Evolutionary conservation across 1,284 basidiomycete species (phyloP), one percentile per base, ranked within the genome.

Genomic region (Xerocomus minutiporus): DNA sequence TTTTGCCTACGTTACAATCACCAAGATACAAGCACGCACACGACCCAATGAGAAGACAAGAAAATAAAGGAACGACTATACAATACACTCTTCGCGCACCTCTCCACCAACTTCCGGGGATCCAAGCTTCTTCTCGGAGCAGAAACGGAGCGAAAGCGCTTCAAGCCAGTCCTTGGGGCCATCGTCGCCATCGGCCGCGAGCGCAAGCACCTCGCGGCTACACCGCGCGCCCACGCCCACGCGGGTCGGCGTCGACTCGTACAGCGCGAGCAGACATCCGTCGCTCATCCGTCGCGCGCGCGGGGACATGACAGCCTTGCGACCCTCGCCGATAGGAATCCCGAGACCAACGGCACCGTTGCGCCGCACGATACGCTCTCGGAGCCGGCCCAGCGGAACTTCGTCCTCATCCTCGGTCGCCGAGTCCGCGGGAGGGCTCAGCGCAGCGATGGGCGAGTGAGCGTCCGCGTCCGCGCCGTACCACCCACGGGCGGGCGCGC

Each of bases 401-500:
- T 66, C 61, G 17, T 50, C 53, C 12, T 53, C 49, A 32, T 44
- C 57, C 9, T 51, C 56, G 25, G 47, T 52, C 25, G 44, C 35
- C 6, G 52, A 44, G 13, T 52, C 41, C 8, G n/a, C 35, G 7
- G 63, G 58, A 7, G 66, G 62, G 23, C 55, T 68, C 47, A 65
- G 55, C 13, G n/a, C 40, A 5, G 42, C 23, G 2, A 49, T 13
- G 0, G 62, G 65, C 5, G 65, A 66, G 3, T 46, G 28, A 17
- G 34, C 31, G 28, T 55, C 55, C 13, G 64, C 64, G n/a, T 50
- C 50, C 6, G 31, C 28, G 17, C 48, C 29, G 39, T 61, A 57
- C 63, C 66, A 65, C 25, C 40, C 44, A n/a, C n/a, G 25, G 15
- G 39, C 5, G 5, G 12, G 31, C 8, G 46, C 38, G 46, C 46